Evolutionary conservation across 1,284 basidiomycete genomes (phyloP).

Genomic region (Neonothopanus nambi): DNA sequence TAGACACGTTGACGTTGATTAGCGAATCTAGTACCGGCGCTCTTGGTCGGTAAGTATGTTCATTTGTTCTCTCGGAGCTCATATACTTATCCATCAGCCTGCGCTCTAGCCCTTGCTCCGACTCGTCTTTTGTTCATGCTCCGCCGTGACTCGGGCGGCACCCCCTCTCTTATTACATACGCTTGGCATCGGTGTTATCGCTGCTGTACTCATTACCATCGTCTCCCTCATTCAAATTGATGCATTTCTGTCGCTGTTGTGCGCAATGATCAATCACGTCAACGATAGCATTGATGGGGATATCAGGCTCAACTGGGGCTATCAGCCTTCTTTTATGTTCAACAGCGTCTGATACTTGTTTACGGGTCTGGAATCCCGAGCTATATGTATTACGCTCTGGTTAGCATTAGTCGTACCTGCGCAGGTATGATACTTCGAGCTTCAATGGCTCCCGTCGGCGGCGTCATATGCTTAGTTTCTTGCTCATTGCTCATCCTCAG

Average conservation of each 20-base stretch:
- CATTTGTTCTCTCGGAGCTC: conserved; percentile 10
- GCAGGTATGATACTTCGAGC: too few relatives aligned
- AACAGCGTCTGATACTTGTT: too few relatives aligned
- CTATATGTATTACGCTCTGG: too few relatives aligned
- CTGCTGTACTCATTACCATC: conserved; percentile 48
- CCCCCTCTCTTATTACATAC: conserved; percentile 36
- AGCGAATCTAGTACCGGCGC: conserved; percentile 46
- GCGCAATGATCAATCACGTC: conserved; percentile 41
- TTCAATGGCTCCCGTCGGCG: too few relatives aligned
- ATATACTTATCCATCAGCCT: conserved; percentile 34
- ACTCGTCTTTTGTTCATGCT: conserved; percentile 49
- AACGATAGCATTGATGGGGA: conserved; percentile 40
- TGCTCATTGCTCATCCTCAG: too few relatives aligned
- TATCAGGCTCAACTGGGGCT: conserved; percentile 45
- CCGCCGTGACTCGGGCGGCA: conserved; percentile 37
- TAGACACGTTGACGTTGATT: too few relatives aligned
- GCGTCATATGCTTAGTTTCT: too few relatives aligned
- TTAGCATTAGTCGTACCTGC: too few relatives aligned
- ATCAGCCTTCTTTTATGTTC: too few relatives aligned
- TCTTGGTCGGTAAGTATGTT: conserved; percentile 39
- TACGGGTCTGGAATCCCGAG: too few relatives aligned
- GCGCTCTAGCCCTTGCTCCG: conserved; percentile 50
- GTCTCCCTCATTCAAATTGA: conserved; percentile 56
- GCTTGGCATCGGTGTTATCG: conserved; percentile 32
- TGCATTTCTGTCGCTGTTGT: conserved; percentile 49